Percentiles rank a stretch among this genome's conserved stretches.
These are phyloP conservation scores for Bolboschoenus planiculmis DNA, from an alignment of 176 grass and related monocot genomes.

Conservation along the genomic window DNA sequence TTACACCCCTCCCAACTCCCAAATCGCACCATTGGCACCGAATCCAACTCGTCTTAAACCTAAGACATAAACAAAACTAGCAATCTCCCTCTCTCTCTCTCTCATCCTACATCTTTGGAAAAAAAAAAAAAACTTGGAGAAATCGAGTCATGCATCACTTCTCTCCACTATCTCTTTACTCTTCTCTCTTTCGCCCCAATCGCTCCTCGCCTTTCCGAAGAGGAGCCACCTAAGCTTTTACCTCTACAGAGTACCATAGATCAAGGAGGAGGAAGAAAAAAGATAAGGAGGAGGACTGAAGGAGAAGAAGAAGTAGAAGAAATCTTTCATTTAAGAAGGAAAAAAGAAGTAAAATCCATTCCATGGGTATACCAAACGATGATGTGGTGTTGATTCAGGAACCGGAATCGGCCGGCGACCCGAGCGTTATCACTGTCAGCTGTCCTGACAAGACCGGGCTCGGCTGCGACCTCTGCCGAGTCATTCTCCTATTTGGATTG, in stretches of 20 bases:
- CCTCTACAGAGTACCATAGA: no score
- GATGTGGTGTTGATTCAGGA: slow-evolving; percentile 61
- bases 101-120: slow-evolving; percentile 19
- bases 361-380: slow-evolving; percentile 65
- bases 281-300: not conserved
- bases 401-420: slow-evolving; percentile 42
- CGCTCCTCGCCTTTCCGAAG: not conserved
- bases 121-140: not conserved
- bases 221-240: not conserved
- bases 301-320: not conserved
- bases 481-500: slow-evolving; percentile 83
- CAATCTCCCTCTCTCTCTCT: slow-evolving; percentile 8
- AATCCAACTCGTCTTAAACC: no score
- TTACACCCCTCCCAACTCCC: no score
- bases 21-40: no score
- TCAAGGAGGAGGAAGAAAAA: no score
- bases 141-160: not conserved
- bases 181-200: not conserved
- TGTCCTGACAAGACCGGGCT: slow-evolving; percentile 90
- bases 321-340: not conserved
- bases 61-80: no score
- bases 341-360: no score
- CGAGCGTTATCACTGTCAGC: slow-evolving; percentile 57
- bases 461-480: slow-evolving; percentile 79
- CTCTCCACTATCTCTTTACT: not conserved